Conservation (phyloP, 164 flowering plant species). For the Annona squamosa region DNA sequence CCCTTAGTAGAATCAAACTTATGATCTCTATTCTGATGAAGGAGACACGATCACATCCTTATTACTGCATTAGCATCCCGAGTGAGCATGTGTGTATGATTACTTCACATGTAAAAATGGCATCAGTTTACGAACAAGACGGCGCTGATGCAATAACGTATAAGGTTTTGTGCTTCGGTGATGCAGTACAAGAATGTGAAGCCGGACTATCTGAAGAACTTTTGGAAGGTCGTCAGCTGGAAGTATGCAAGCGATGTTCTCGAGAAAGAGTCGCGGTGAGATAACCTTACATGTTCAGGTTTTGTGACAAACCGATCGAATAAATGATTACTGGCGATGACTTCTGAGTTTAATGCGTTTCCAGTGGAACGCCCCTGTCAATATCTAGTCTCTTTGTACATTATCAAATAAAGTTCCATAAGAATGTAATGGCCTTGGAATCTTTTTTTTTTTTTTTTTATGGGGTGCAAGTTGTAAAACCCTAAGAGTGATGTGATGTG, state of each 20-base stretch:
- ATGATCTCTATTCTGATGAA: neutral
- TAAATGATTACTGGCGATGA: neutral
- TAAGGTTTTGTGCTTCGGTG: neutral
- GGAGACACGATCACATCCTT: neutral
- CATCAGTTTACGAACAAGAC: neutral
- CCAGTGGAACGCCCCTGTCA: neutral
- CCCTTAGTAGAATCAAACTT: too few species aligned
- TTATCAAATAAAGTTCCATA: neutral
- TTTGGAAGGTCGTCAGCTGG: constrained; percentile 96
- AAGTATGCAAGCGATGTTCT: constrained; percentile 63
- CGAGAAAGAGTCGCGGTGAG: constrained; percentile 47
- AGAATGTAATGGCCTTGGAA: neutral
- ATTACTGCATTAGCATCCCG: neutral
- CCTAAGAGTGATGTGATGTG: too few species aligned
- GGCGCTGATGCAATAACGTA: neutral
- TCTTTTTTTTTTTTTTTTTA: neutral
- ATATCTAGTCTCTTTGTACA: neutral
- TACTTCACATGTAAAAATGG: neutral
- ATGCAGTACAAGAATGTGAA: constrained; percentile 95
- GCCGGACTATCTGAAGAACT: constrained; percentile 86
- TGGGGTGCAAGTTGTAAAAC: too few species aligned
- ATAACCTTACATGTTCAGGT: neutral
- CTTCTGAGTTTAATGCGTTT: neutral
- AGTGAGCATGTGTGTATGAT: neutral
- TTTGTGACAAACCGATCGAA: neutral